Evolutionary conservation across 2,329 filamentous ascomycete species (phyloP), one percentile per base, ranked within the genome.

Genomic region (Paraconiothyrium sp.): DNA sequence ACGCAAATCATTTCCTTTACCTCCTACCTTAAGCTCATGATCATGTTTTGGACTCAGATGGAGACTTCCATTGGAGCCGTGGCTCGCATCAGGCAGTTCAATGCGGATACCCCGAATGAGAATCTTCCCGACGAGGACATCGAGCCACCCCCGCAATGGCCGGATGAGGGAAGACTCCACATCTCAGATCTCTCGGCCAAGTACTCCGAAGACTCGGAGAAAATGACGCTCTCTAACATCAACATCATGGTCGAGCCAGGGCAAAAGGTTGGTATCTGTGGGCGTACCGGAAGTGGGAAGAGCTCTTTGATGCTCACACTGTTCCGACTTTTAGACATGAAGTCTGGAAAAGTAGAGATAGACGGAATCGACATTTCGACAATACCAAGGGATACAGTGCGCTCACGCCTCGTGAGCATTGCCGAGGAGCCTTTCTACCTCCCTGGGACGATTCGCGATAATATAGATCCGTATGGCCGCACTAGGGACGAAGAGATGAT

Each of bases 51-150:
- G 84, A 87, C 85, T 0, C 77, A 78, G 30, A 72, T 88, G 32
- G 86, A 88, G 65, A 87, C 84, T 0, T 80, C 81, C 22, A 79
- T 88, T 43, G 85, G 85, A 4, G 84, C 85, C 4, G 79, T 88
- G 30, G 75, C 81, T n/a, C 78, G 86, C 9, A 76, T 86, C 54
- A 83, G 82, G 65, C 75, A 79, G 8, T 86, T 86, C 60, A 76
- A 76, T 2, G 71, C 76, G 16, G 76, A 70, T 13, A 80, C 80
- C 2, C 66, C 75, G 3, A 76, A 77, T 0, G 83, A 84, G 62
- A 76, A 60, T 27, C 24, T 24, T 11, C 43, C 50, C 16, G 22
- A 50, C 13, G 58, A 51, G 35, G 20, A 20, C 20, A 32, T 22
- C 11, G 74, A 83, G 61, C 51, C 58, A 27, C 51, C 58, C 30